phyloP scores from a whole-genome alignment of 177 flowering plant genomes.

The Vitis hybrid region DNA sequence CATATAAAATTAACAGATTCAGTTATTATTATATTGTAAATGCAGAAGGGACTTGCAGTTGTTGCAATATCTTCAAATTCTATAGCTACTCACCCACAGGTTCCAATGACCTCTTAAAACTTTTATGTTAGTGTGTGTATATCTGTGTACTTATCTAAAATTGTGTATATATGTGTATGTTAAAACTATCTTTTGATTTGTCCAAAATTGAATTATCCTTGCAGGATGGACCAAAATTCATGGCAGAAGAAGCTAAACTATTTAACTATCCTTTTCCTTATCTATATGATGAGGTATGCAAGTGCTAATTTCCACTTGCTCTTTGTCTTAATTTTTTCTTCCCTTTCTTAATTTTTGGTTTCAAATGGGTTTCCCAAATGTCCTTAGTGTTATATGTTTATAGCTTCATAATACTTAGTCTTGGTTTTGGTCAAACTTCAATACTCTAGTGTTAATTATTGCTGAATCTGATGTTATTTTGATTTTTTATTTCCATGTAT shows the following conservation, averaged over 20 bases:
- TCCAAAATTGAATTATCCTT: conserved; percentile 18
- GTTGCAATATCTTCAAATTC: conserved; percentile 95
- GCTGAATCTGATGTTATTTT: too few relatives aligned
- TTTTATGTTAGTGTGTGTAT: too few relatives aligned
- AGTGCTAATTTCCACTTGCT: neutral
- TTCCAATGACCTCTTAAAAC: conserved; percentile 24
- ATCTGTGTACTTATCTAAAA: too few relatives aligned
- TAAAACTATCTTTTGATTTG: conserved; percentile 17
- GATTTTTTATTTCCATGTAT: too few relatives aligned
- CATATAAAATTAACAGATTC: neutral
- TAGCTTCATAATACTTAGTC: too few relatives aligned
- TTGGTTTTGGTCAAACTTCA: too few relatives aligned
- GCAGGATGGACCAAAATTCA: conserved; percentile 91
- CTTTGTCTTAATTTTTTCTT: neutral
- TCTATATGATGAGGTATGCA: conserved; percentile 81
- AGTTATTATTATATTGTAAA: conserved; percentile 8
- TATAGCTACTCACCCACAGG: conserved; percentile 79
- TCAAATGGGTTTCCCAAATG: neutral
- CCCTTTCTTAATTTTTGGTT: neutral
- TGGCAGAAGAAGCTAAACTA: conserved; percentile 86
- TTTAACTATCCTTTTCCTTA: conserved; percentile 82
- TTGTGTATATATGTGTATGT: neutral
- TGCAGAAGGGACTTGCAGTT: conserved; percentile 91
- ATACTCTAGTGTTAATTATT: too few relatives aligned
- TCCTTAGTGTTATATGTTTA: too few relatives aligned